Evolutionary conservation across 2,329 filamentous ascomycete genomes (phyloP).

Genomic region (Penicillium sp.): DNA sequence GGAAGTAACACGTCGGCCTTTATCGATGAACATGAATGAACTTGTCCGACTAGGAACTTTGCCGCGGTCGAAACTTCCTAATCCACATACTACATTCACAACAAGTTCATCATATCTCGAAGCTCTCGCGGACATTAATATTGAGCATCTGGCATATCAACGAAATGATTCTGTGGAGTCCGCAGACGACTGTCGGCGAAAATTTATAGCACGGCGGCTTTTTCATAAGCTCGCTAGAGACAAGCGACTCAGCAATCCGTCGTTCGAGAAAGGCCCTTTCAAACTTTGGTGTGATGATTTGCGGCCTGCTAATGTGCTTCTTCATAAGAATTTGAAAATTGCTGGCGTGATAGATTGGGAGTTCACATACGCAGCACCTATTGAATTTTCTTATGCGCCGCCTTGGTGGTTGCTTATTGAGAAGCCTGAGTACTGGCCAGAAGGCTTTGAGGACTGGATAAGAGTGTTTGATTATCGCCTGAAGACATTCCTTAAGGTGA

Average conservation of each 20-base stretch:
- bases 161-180: too few species aligned
- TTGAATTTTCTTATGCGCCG: neutral
- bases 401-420: neutral
- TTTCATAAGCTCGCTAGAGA: too few species aligned
- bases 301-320: neutral
- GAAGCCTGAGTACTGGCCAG: neutral
- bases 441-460: neutral
- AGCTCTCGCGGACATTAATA: too few species aligned
- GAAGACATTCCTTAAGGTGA: neutral
- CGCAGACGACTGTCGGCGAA: too few species aligned
- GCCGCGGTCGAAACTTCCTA: too few species aligned
- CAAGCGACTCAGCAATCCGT: neutral
- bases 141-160: too few species aligned
- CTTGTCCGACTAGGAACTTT: too few species aligned
- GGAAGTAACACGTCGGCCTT: too few species aligned
- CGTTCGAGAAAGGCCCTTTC: neutral
- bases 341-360: neutral
- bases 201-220: too few species aligned
- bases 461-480: neutral
- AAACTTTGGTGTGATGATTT: neutral
- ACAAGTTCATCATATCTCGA: too few species aligned
- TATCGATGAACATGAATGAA: too few species aligned
- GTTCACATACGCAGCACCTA: neutral
- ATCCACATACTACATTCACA: too few species aligned
- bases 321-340: neutral